phyloP scores from a whole-genome alignment of 2,329 filamentous ascomycete species.

The Fusarium austroafricanum region DNA sequence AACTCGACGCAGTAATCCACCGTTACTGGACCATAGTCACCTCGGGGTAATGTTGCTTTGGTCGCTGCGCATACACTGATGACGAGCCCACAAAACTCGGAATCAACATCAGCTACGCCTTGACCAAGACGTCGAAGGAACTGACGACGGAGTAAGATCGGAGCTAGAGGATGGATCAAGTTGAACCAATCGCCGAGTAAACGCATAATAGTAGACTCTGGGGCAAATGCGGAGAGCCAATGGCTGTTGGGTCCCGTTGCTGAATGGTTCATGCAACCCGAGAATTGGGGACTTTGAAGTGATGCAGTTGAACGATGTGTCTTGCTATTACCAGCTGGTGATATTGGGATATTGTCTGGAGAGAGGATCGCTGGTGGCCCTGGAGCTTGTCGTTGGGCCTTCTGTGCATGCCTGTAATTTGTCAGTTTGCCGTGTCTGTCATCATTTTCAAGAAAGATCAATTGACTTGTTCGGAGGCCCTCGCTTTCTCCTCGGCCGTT shows the following conservation, averaged over 20 bases:
- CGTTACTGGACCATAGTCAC: constrained; percentile 45
- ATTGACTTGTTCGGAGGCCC: constrained; percentile 40
- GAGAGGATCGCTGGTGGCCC: neutral
- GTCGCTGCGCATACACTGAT: constrained; percentile 52
- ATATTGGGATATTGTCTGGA: neutral
- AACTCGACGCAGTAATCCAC: constrained; percentile 47
- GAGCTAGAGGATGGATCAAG: constrained; percentile 51
- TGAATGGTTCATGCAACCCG: neutral
- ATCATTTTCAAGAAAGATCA: accelerated
- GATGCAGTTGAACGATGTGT: constrained; percentile 4
- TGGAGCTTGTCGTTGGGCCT: neutral
- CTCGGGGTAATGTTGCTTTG: constrained; percentile 47
- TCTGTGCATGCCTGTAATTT: constrained; percentile 19
- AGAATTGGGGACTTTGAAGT: constrained; percentile 12
- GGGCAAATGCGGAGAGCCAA: constrained; percentile 36
- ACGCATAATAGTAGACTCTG: constrained; percentile 16
- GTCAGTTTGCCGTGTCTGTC: neutral
- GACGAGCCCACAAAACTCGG: constrained; percentile 50
- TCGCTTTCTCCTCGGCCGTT: constrained; percentile 37
- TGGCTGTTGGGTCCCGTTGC: neutral
- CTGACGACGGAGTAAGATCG: constrained; percentile 48
- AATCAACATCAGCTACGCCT: constrained; percentile 43
- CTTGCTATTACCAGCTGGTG: constrained; percentile 2
- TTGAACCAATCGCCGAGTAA: constrained; percentile 52
- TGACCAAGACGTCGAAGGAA: constrained; percentile 46